These are phyloP conservation scores for Pseudozyma pruni DNA, from an alignment of 1,284 basidiomycete genomes.

Conservation along the genomic window DNA sequence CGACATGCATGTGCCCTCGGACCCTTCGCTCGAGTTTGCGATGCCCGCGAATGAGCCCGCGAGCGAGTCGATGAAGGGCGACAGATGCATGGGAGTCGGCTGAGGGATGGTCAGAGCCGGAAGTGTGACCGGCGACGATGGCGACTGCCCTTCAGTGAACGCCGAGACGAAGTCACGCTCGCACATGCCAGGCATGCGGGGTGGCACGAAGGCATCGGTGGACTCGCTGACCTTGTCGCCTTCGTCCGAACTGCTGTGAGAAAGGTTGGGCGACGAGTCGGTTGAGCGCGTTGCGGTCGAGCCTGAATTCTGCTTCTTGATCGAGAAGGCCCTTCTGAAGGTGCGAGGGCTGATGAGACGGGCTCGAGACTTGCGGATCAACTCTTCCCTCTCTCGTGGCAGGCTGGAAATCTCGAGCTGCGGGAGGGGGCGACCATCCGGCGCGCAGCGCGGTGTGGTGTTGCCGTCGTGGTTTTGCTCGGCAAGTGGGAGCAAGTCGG, in stretches of 20 bases:
- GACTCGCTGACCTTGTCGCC: constrained; percentile 21
- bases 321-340: constrained; percentile 43
- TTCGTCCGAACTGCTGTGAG: constrained; percentile 35
- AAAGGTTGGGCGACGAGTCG: constrained; percentile 21
- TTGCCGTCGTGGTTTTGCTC: constrained; percentile 8
- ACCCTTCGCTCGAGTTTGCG: constrained; percentile 2
- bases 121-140: constrained; percentile 14
- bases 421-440: constrained; percentile 16
- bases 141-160: constrained; percentile 32
- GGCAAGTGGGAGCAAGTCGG: constrained; percentile 15
- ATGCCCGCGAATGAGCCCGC: constrained; percentile 6
- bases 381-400: constrained; percentile 40
- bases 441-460: constrained; percentile 5
- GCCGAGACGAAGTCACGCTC: too few relatives aligned
- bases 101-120: background rate
- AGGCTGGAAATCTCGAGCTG: constrained; percentile 31
- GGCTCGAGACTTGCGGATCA: constrained; percentile 17
- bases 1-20: constrained; percentile 4
- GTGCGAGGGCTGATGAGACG: constrained; percentile 34
- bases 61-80: constrained; percentile 13
- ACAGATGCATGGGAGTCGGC: constrained; percentile 18
- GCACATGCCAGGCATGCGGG: constrained; percentile 4
- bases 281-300: constrained; percentile 10
- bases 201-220: background rate
- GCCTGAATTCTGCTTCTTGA: constrained; percentile 25